phyloP scores from a whole-genome alignment of 116 monocot species.

The Papilionanthe hybrid region DNA sequence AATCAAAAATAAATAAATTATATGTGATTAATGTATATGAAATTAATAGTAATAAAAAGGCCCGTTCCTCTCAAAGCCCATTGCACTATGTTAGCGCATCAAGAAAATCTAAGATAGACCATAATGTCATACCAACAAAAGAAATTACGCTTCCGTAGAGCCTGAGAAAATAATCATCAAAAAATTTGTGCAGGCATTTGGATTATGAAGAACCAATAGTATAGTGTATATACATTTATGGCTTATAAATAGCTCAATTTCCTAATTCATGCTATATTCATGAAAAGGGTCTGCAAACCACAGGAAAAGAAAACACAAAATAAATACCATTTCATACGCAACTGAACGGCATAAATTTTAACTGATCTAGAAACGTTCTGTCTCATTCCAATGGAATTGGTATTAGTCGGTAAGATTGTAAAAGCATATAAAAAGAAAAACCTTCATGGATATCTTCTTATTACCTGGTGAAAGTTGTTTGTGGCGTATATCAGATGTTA shows the following conservation, averaged over 20 bases:
- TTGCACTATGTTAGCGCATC: neutral
- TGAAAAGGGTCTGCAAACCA: neutral
- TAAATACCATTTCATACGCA: neutral
- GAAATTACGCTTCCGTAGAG: neutral
- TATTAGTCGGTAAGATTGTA: neutral
- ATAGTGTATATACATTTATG: neutral
- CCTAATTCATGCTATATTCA: neutral
- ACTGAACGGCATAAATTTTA: neutral
- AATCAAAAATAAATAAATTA: neutral
- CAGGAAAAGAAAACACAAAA: neutral
- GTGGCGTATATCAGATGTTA: constrained; percentile 80
- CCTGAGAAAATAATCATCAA: neutral
- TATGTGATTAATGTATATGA: neutral
- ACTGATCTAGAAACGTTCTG: neutral
- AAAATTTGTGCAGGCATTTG: neutral
- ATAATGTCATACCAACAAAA: neutral
- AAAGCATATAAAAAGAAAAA: neutral
- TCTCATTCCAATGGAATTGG: neutral
- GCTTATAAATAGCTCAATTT: neutral
- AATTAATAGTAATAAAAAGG: neutral
- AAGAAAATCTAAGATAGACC: too few species aligned
- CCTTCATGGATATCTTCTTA: neutral
- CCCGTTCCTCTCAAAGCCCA: neutral
- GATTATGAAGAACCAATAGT: neutral
- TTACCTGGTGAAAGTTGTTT: constrained; percentile 82